Evolutionary conservation across 2,329 filamentous ascomycete genomes (phyloP).

Genomic region (Parascedosporium putredinis): DNA sequence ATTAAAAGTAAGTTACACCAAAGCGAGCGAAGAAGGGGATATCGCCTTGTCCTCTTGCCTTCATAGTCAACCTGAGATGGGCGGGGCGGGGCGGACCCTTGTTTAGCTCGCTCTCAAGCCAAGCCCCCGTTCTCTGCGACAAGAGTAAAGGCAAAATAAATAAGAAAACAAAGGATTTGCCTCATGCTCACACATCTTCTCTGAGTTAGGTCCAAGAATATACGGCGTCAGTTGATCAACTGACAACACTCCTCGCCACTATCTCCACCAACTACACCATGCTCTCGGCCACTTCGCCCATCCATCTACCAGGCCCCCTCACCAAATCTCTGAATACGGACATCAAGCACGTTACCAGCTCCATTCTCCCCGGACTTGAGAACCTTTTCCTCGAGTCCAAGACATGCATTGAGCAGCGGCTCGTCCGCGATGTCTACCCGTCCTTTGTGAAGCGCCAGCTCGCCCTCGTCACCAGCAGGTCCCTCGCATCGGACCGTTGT

Average conservation of each 20-base stretch:
- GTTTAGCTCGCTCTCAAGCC: too few species aligned
- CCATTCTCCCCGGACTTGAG: conserved; percentile 35
- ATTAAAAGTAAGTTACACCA: conserved; percentile 28
- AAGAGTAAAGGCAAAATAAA: too few species aligned
- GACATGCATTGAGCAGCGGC: conserved; percentile 31
- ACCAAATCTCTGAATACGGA: conserved; percentile 32
- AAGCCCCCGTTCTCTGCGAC: too few species aligned
- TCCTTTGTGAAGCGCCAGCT: conserved; percentile 43
- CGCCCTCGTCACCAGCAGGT: conserved; percentile 31
- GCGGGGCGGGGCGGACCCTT: too few species aligned
- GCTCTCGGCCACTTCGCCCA: conserved; percentile 29
- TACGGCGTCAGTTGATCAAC: conserved; percentile 30
- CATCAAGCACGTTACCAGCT: conserved; percentile 32
- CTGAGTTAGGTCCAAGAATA: conserved; percentile 32
- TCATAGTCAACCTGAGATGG: too few species aligned
- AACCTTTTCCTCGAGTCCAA: conserved; percentile 31
- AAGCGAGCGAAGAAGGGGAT: conserved; percentile 4
- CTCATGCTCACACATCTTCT: background rate
- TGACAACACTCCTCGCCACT: conserved; percentile 25
- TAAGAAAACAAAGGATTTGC: background rate
- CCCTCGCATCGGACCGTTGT: conserved; percentile 28
- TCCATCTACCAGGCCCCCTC: conserved; percentile 29
- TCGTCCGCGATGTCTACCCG: conserved; percentile 37
- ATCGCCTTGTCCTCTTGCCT: background rate
- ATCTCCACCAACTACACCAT: conserved; percentile 34